These are phyloP conservation scores for Ascochyta lentis DNA, from an alignment of 2,329 filamentous ascomycete genomes.

Conservation along the genomic window DNA sequence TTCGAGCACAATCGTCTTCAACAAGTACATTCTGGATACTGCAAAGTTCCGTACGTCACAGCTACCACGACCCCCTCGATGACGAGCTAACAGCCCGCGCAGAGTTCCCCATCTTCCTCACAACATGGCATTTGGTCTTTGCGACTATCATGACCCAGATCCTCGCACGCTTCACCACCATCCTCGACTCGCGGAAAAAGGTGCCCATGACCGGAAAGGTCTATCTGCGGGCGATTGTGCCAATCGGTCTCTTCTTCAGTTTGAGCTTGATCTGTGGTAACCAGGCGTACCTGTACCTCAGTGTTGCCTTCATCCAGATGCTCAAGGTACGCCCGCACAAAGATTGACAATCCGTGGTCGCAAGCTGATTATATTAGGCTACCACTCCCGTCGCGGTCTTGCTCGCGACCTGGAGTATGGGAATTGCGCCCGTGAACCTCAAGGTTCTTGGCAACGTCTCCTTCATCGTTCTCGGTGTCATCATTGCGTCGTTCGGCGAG, in stretches of 20 bases:
- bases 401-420: constrained; percentile 85
- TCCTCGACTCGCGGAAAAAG: constrained; percentile 92
- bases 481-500: constrained; percentile 94
- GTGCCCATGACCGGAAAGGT: constrained; percentile 97
- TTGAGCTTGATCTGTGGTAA: constrained; percentile 96
- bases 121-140: constrained; percentile 91
- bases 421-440: constrained; percentile 81
- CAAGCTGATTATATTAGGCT: constrained; percentile 62
- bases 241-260: constrained; percentile 95
- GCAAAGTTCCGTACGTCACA: constrained; percentile 76
- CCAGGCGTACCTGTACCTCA: constrained; percentile 92
- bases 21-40: constrained; percentile 96
- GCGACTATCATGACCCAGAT: constrained; percentile 94
- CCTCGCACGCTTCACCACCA: constrained; percentile 84
- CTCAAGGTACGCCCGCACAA: constrained; percentile 72
- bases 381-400: constrained; percentile 95
- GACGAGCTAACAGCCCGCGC: constrained; percentile 36
- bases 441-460: constrained; percentile 92
- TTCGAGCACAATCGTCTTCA: constrained; percentile 96
- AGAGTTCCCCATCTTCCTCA: constrained; percentile 69
- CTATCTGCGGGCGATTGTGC: constrained; percentile 91
- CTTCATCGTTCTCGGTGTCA: constrained; percentile 90
- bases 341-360: not conserved
- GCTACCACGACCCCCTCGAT: not conserved
- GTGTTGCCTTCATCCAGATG: constrained; percentile 98